These are phyloP conservation scores for Trametes gibbosa DNA, from an alignment of 768 basidiomycete species.

Conservation along the genomic window DNA sequence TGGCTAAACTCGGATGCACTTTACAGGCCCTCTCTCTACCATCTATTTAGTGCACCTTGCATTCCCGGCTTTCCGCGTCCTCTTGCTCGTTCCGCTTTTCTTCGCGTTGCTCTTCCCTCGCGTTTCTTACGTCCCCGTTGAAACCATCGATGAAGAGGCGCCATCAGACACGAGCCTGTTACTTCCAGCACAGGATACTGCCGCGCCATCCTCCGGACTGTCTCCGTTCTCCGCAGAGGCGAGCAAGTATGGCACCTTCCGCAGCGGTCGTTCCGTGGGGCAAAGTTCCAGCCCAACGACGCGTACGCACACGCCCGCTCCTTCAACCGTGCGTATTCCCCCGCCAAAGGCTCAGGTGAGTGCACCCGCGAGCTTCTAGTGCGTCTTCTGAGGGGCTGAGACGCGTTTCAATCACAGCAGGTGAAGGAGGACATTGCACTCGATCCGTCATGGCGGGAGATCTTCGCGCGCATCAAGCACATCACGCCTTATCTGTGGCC, in stretches of 20 bases:
- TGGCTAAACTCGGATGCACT: not conserved
- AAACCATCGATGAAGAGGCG: conserved; percentile 34
- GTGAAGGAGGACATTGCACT: conserved; percentile 50
- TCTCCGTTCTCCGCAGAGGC: conserved; percentile 41
- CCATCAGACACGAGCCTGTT: conserved; percentile 54
- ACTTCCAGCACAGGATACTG: conserved; percentile 46
- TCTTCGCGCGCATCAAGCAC: conserved; percentile 60
- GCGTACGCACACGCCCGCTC: conserved; percentile 39
- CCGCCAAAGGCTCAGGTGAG: conserved; percentile 26
- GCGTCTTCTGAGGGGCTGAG: conserved; percentile 6
- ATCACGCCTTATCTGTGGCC: conserved; percentile 88
- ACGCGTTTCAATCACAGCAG: conserved; percentile 19
- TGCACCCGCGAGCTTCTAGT: conserved; percentile 1
- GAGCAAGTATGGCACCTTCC: conserved; percentile 79
- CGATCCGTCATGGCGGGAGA: conserved; percentile 71
- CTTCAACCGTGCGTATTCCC: conserved; percentile 34
- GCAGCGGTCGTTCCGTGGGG: conserved; percentile 44
- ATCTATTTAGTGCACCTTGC: conserved; percentile 45
- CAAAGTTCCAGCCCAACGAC: conserved; percentile 55
- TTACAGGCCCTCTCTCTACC: conserved; percentile 31
- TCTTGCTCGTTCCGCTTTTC: conserved; percentile 60
- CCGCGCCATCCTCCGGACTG: conserved; percentile 50
- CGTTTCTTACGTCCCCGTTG: conserved; percentile 56
- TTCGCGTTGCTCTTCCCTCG: conserved; percentile 62
- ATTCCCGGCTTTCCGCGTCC: conserved; percentile 63